These are phyloP conservation scores for Brassica hybrid DNA, from an alignment of 441 rosid genomes.

Conservation along the genomic window DNA sequence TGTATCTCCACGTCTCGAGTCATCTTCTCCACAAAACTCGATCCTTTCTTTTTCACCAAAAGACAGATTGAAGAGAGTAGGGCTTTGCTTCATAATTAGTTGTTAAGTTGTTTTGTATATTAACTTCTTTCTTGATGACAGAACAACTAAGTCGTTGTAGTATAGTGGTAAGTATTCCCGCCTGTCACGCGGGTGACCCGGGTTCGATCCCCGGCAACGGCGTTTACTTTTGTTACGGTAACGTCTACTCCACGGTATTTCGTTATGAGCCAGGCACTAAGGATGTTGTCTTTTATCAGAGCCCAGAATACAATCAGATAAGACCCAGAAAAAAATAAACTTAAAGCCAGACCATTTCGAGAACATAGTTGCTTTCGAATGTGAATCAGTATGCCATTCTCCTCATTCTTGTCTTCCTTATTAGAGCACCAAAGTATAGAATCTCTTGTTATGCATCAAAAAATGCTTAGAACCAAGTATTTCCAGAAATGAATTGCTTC, in stretches of 20 bases:
- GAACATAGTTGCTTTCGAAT: background rate
- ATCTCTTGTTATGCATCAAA: too few species aligned
- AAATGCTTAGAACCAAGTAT: too few species aligned
- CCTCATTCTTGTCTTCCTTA: too few species aligned
- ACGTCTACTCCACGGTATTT: background rate
- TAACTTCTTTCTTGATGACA: background rate
- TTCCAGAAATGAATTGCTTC: background rate
- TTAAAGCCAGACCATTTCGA: background rate
- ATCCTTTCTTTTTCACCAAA: background rate
- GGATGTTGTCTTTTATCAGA: background rate
- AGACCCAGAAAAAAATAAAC: background rate
- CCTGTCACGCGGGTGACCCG: slow-evolving; percentile 61
- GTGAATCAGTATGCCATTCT: too few species aligned
- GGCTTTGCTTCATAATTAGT: background rate
- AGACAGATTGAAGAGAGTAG: background rate
- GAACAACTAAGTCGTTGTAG: background rate
- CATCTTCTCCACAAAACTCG: slow-evolving; percentile 44
- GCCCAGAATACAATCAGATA: background rate
- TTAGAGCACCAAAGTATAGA: too few species aligned
- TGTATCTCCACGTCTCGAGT: slow-evolving; percentile 64
- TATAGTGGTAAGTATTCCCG: slow-evolving; percentile 75
- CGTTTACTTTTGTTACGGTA: background rate
- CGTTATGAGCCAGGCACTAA: background rate
- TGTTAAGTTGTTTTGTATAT: background rate
- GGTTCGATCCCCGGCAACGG: slow-evolving; percentile 43